These are phyloP conservation scores for Tetrahymena elliotti DNA, from an alignment of 73 alveolate species.

Conservation along the genomic window DNA sequence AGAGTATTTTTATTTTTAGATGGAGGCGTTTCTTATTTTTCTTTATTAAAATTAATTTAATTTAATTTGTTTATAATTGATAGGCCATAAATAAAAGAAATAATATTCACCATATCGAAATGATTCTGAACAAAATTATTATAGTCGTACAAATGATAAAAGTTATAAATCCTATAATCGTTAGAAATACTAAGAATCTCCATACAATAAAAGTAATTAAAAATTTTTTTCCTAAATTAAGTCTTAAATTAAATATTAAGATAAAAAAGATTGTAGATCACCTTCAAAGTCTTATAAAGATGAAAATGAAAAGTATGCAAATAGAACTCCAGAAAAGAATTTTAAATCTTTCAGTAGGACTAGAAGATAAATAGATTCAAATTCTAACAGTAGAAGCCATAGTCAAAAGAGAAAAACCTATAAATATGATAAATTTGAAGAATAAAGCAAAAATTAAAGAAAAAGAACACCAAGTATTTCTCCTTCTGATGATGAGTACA, in stretches of 20 bases:
- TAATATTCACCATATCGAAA: neutral
- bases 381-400: neutral
- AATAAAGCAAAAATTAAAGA: neutral
- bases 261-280: neutral
- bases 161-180: neutral
- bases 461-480: neutral
- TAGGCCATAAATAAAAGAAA: neutral
- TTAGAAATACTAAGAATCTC: neutral
- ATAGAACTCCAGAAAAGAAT: neutral
- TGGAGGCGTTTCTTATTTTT: neutral
- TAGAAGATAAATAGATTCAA: neutral
- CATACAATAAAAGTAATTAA: neutral
- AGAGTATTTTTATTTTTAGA: too few relatives aligned
- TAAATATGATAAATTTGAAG: neutral
- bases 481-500: neutral
- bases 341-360: neutral
- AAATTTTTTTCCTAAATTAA: too few relatives aligned
- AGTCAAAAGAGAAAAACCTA: neutral
- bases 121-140: neutral
- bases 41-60: neutral
- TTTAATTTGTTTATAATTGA: neutral
- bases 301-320: neutral
- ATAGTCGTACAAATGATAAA: neutral
- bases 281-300: neutral
- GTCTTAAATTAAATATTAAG: neutral